Evolutionary conservation across 805 yeast genomes (phyloP), one percentile per base, ranked within the genome.

Genomic region (Ascoidea asiatica): DNA sequence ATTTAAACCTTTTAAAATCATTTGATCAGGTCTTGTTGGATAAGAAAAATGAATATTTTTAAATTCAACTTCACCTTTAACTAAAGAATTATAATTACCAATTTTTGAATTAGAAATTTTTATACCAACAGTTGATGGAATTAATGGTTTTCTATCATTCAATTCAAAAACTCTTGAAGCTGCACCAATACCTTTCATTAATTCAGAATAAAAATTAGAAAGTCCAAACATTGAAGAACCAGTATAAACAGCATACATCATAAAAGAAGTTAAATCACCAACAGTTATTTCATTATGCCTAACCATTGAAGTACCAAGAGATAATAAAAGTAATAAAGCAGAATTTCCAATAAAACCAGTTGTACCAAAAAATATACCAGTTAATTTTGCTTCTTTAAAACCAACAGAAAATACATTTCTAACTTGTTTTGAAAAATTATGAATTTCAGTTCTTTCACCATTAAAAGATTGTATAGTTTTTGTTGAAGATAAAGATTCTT

Each of bases 181-280:
- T 0, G 97, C 97, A 43, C 97, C 97, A 5, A 89, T 84, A 45
- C 97, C 97, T 64, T 90, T 90, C 97, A 90, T 90, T 47, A 90
- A 66, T 60, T 90, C 97, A 2, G 95, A 79, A 58, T 89, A 90
- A 58, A 90, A 90, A 55, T 83, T 84, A 0, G 95, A 90, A 18
- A 90, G 59, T 0, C 97, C 95, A 61, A 84, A 83, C 54, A 89
- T 84, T 6, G 96, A 86, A n/a, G 87, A 70, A 0, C 96, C 97
- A 2, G 95, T 83, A 60, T 85, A 90, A 1, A 86, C 86, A 0
- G 97, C 92, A 63, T 90, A 90, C 92, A 90, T 83, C 79, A 89
- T 81, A 60, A 88, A 90, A 43, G 95, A 82, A 5, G 95, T 81
- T 39, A 90, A 69, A 54, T 89, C 96, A 44, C 97, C 97, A 37